phyloP scores from a whole-genome alignment of 2,329 filamentous ascomycete species.

The Phialophora verrucosa region DNA sequence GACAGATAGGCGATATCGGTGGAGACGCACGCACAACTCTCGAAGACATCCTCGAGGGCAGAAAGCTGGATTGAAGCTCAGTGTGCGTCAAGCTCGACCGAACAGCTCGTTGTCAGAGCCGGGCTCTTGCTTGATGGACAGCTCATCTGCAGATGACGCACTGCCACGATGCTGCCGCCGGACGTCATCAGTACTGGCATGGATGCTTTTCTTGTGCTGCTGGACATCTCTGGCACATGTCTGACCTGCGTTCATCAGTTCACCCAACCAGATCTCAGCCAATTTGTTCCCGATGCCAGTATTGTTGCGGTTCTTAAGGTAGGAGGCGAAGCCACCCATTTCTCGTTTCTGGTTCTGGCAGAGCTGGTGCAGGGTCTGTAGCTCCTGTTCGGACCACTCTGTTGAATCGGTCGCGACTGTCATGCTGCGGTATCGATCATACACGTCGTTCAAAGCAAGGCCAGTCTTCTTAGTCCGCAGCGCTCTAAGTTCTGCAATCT shows the following conservation, averaged over 20 bases:
- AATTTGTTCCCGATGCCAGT: constrained; percentile 36
- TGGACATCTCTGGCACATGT: not conserved
- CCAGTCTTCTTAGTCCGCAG: constrained; percentile 30
- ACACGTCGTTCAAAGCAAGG: constrained; percentile 29
- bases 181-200: not conserved
- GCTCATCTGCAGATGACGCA: not conserved
- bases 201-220: not conserved
- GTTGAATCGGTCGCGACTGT: constrained; percentile 2
- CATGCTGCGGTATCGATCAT: constrained; percentile 31
- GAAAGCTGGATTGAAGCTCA: constrained; percentile 42
- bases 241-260: constrained; percentile 4
- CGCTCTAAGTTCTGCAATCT: constrained; percentile 33
- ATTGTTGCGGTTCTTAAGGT: constrained; percentile 22
- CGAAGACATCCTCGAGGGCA: constrained; percentile 52
- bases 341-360: constrained; percentile 24
- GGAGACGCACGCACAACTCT: constrained; percentile 53
- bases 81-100: constrained; percentile 11
- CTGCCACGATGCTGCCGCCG: not conserved
- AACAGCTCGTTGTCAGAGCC: constrained; percentile 29
- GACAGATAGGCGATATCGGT: constrained; percentile 54
- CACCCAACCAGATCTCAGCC: constrained; percentile 35
- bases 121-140: constrained; percentile 26
- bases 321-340: constrained; percentile 20
- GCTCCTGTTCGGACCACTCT: constrained; percentile 33
- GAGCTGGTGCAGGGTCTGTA: constrained; percentile 24